Percentiles rank a stretch among this genome's conserved stretches.
phyloP scores from a whole-genome alignment of 345 rosid genomes.

The Streptanthus diversifolius region DNA sequence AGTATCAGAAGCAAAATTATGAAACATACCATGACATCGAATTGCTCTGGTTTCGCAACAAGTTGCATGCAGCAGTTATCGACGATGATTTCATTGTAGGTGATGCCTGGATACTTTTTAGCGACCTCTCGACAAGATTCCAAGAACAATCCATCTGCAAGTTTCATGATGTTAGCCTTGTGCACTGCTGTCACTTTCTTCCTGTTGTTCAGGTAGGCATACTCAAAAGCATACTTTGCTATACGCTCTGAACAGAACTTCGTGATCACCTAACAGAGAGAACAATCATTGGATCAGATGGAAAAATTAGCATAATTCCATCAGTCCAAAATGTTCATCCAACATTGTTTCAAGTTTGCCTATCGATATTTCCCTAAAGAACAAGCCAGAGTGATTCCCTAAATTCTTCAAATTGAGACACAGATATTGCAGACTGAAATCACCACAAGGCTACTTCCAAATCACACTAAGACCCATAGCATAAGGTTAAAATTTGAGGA shows the following conservation, averaged over 20 bases:
- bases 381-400: neutral
- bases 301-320: neutral
- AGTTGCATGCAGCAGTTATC: constrained; percentile 99
- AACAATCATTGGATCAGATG: constrained; percentile 24
- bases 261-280: constrained; percentile 73
- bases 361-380: neutral
- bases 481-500: neutral
- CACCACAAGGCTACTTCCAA: neutral
- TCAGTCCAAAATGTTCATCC: neutral
- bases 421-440: neutral
- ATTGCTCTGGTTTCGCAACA: constrained; percentile 97
- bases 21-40: constrained; percentile 85
- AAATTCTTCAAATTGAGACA: neutral
- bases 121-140: constrained; percentile 98
- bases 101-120: constrained; percentile 79
- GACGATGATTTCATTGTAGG: constrained; percentile 86
- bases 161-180: constrained; percentile 98
- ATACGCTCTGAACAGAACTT: constrained; percentile 98
- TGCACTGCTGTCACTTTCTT: constrained; percentile 96
- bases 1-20: neutral
- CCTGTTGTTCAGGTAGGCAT: constrained; percentile 93
- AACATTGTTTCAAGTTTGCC: neutral
- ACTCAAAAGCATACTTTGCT: constrained; percentile 96
- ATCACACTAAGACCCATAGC: neutral
- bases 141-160: constrained; percentile 93